Percentiles rank a stretch among this genome's conserved stretches.
Conservation (phyloP, 345 rosid genomes). For the Ceriops tagal region DNA sequence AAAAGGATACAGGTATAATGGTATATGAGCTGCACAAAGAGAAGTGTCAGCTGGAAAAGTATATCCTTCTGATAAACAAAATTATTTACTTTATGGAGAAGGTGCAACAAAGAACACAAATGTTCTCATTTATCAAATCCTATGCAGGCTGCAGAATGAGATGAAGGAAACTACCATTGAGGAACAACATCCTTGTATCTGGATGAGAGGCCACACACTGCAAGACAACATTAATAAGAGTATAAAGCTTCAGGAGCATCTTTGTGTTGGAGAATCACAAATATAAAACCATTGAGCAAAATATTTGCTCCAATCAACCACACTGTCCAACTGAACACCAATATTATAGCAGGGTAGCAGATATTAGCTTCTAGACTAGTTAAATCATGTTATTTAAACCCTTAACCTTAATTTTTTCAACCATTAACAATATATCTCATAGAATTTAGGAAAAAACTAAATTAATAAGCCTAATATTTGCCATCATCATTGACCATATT, state of each 20-base stretch:
- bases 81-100: not conserved
- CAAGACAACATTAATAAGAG: conserved; percentile 21
- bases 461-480: not conserved
- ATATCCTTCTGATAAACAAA: not conserved
- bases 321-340: not conserved
- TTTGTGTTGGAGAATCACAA: conserved; percentile 5
- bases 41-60: conserved; percentile 6
- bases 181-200: conserved; percentile 88
- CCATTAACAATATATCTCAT: not conserved
- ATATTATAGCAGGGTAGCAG: not conserved
- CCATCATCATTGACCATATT: conserved; percentile 6
- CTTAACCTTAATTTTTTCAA: not conserved
- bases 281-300: not conserved
- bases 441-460: conserved; percentile 1
- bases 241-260: conserved; percentile 12
- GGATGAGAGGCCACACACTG: conserved; percentile 99
- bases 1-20: conserved; percentile 87
- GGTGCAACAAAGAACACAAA: conserved; percentile 6
- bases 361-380: too few species aligned
- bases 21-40: conserved; percentile 80
- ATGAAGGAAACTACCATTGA: conserved; percentile 58
- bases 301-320: not conserved
- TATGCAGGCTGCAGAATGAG: conserved; percentile 8
- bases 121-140: not conserved
- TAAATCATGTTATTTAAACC: not conserved